Percentiles rank a stretch among this genome's conserved stretches.
These are phyloP conservation scores for Cladosporium velox DNA, from an alignment of 2,329 filamentous ascomycete species.

Conservation along the genomic window DNA sequence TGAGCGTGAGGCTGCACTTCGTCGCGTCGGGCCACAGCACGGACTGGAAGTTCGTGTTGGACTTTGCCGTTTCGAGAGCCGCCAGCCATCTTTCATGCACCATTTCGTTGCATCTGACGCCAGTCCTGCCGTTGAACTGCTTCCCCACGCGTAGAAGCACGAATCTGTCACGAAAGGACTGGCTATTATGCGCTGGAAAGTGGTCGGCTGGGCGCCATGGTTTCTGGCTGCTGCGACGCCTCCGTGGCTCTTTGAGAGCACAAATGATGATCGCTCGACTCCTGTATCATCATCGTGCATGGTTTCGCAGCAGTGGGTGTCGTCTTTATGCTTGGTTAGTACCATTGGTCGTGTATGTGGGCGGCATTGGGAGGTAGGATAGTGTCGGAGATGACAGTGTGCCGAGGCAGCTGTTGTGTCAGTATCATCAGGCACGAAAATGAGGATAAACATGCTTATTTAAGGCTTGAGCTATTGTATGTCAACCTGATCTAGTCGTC, in stretches of 20 bases:
- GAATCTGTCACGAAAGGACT: conserved; percentile 20
- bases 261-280: not conserved
- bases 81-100: conserved; percentile 19
- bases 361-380: not conserved
- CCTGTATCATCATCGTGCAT: not conserved
- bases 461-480: not conserved
- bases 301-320: not conserved
- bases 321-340: not conserved
- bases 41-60: conserved; percentile 9
- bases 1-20: conserved; percentile 10
- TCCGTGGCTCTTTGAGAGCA: not conserved
- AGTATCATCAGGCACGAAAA: not conserved
- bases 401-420: not conserved
- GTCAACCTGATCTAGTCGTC: not conserved
- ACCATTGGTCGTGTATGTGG: not conserved
- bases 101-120: conserved; percentile 15
- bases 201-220: not conserved
- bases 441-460: not conserved
- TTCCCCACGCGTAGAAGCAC: conserved; percentile 12
- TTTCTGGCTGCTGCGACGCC: not conserved
- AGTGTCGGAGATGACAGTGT: not conserved
- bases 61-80: conserved; percentile 13
- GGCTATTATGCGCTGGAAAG: not conserved
- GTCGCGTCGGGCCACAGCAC: conserved; percentile 15
- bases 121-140: conserved; percentile 10